Evolutionary conservation across 805 yeast genomes (phyloP), one percentile per base, ranked within the genome.

Genomic region (Schwanniomyces sp.): DNA sequence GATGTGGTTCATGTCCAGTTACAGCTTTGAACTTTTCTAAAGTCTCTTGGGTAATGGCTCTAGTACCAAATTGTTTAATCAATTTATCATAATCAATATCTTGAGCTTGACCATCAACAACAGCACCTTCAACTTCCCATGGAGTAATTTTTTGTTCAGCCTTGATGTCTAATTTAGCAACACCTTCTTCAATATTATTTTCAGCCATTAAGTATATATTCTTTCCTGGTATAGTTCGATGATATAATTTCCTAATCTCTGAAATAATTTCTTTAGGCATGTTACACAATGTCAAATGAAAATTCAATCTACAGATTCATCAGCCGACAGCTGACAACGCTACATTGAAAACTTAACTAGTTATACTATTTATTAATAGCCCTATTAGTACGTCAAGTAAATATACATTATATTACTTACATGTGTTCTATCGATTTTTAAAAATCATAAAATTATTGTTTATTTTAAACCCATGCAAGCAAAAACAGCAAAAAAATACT

Each of bases 51-150:
- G 81, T 74, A 57, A 94, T 84, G 43, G 77, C 72, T 52, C 74
- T 82, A 32, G 98, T 91, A 58, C 99, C 99, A 59, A 94, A 94
- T 63, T 88, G 88, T 53, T 75, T 75, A 58, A 90, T 87, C 55
- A 94, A 76, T 70, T 90, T 90, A 49, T 89, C 92, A 64, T 94
- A 94, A 72, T 94, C 96, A 56, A 94, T 91, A 25, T 83, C 91
- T 66, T 87, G 91, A n/a, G 87, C 81, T 58, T 85, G 76, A 46
- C 99, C 99, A 59, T 91, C 96, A 48, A 90, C 97, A 41, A 92
- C 95, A 2, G 97, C 98, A 49, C 98, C 99, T 69, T 88, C 96
- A 27, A 94, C 99, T 66, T 94, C 99, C 99, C 99, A 94, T 42
- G 99, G 99, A 0, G 99, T 94, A 47, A 74, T 61, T 42, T 58